Evolutionary conservation across 23 red algal species (phyloP).

Genomic region (Cyanidioschyzon merolae): DNA sequence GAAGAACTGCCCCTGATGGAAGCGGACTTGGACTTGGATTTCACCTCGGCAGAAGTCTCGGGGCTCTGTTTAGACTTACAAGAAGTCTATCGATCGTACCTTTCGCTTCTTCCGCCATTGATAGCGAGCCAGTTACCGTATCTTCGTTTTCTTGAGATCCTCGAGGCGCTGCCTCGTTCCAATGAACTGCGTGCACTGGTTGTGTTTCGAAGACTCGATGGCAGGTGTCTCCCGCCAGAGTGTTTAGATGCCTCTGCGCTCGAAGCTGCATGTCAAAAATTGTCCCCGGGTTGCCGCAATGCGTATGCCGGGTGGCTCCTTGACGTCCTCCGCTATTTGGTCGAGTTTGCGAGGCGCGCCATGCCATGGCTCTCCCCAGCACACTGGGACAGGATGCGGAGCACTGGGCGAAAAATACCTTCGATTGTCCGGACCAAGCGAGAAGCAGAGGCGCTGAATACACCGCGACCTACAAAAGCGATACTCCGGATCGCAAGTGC

Average conservation of each 20-base stretch:
- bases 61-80: slow-evolving; percentile 8
- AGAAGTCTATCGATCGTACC: not conserved
- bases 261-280: not conserved
- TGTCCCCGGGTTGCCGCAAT: not conserved
- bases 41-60: not conserved
- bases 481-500: not conserved
- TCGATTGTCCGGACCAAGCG: not conserved
- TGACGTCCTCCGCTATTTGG: not conserved
- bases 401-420: not conserved
- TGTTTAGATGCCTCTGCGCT: not conserved
- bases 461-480: not conserved
- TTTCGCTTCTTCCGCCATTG: not conserved
- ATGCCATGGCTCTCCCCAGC: not conserved
- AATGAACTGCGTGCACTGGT: not conserved
- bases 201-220: not conserved
- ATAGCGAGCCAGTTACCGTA: not conserved
- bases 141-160: not conserved
- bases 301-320: not conserved
- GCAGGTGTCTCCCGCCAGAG: not conserved
- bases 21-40: not conserved
- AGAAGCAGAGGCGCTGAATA: not conserved
- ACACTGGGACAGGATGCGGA: not conserved
- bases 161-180: not conserved
- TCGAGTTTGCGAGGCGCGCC: slow-evolving; percentile 2
- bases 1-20: not conserved